A percentile compares a stretch with the other conserved stretches of the same genome.
phyloP scores from a whole-genome alignment of 345 rosid genomes.

The Sonneratia alba region DNA sequence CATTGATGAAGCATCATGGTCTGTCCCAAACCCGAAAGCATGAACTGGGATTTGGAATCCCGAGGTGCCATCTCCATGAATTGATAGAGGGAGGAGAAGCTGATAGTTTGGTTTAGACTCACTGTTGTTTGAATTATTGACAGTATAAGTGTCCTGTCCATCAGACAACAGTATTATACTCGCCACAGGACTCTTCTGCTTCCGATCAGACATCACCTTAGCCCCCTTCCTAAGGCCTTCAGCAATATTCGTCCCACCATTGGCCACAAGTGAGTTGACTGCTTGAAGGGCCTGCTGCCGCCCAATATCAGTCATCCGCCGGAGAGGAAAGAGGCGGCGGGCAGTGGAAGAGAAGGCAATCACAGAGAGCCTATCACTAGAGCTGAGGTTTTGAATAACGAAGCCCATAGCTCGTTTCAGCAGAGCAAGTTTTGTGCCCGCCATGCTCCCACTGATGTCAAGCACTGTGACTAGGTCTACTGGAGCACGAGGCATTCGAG shows the following conservation, averaged over 20 bases:
- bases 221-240: constrained; percentile 92
- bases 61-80: constrained; percentile 33
- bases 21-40: constrained; percentile 86
- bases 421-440: constrained; percentile 91
- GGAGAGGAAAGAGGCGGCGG: constrained; percentile 74
- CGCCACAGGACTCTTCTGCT: constrained; percentile 73
- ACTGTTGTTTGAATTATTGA: constrained; percentile 23
- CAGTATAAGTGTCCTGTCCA: constrained; percentile 77
- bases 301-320: constrained; percentile 71
- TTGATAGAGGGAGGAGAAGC: constrained; percentile 54
- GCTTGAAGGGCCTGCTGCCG: constrained; percentile 77
- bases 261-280: constrained; percentile 80
- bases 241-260: constrained; percentile 93
- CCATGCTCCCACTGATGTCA: constrained; percentile 98
- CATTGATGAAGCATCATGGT: constrained; percentile 89
- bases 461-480: constrained; percentile 87
- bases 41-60: constrained; percentile 83
- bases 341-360: constrained; percentile 96
- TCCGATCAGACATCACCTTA: constrained; percentile 78
- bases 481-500: constrained; percentile 56
- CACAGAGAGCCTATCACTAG: constrained; percentile 84
- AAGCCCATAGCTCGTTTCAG: constrained; percentile 98
- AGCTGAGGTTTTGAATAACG: constrained; percentile 91
- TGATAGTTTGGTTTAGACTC: constrained; percentile 51
- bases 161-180: constrained; percentile 87